These are phyloP conservation scores for Phytophthora cryptogea DNA, from an alignment of 352 stramenopile species.

Conservation along the genomic window DNA sequence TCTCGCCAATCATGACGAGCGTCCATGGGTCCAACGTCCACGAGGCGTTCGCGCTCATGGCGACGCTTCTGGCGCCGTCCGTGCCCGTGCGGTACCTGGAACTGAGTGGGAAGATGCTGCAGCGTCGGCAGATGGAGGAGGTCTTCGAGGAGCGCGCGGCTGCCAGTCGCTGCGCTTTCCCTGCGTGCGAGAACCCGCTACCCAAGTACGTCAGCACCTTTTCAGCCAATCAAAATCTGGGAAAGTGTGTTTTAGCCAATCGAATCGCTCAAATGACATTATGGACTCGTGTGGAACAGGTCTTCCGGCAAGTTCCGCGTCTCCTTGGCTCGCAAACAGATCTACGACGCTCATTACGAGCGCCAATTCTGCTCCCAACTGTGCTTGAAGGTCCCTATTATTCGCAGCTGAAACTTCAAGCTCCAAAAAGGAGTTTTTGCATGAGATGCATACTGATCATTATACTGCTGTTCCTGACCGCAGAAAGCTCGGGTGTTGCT, in stretches of 20 bases:
- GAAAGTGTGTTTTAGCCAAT: slow-evolving; percentile 11
- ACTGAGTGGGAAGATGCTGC: slow-evolving; percentile 65
- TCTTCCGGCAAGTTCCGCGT: slow-evolving; percentile 72
- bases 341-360: slow-evolving; percentile 82
- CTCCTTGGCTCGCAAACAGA: slow-evolving; percentile 71
- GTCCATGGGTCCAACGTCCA: slow-evolving; percentile 62
- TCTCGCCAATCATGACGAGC: slow-evolving; percentile 28
- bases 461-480: slow-evolving; percentile 6
- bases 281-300: slow-evolving; percentile 26
- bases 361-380: slow-evolving; percentile 81
- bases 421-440: not conserved
- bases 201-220: slow-evolving; percentile 38
- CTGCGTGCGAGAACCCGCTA: slow-evolving; percentile 63
- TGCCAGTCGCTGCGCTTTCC: slow-evolving; percentile 73
- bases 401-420: slow-evolving; percentile 2
- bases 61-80: slow-evolving; percentile 65
- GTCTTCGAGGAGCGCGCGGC: slow-evolving; percentile 82
- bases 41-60: slow-evolving; percentile 83
- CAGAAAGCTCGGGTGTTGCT: slow-evolving; percentile 76
- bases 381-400: slow-evolving; percentile 57
- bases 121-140: slow-evolving; percentile 79
- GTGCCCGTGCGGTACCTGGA: slow-evolving; percentile 76
- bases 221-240: slow-evolving; percentile 15
- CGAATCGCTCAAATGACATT: slow-evolving; percentile 1
- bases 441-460: not conserved